A percentile compares a stretch with the other conserved stretches of the same genome.
phyloP scores from a whole-genome alignment of 148 eudicot species.

The Cornus controversa region DNA sequence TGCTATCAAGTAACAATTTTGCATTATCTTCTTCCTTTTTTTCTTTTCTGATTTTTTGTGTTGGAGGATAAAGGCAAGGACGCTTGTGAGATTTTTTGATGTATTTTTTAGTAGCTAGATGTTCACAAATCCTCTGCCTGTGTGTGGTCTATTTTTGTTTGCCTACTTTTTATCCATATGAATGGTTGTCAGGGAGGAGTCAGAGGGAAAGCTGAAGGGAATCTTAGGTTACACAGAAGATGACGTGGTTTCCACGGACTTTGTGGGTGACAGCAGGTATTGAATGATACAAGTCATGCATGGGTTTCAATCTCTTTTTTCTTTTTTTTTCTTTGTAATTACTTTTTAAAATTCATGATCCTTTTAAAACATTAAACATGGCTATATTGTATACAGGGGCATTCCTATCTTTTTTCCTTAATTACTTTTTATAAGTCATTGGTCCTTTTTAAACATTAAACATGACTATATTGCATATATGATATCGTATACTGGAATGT shows the following conservation, averaged over 20 bases:
- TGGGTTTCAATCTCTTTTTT: background rate
- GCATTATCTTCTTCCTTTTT: background rate
- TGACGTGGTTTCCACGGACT: constrained; percentile 72
- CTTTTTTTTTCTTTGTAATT: no score
- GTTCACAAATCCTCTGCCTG: background rate
- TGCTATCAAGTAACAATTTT: constrained; percentile 56
- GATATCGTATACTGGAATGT: no score
- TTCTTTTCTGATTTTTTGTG: no score
- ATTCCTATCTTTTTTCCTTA: no score
- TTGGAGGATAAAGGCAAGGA: no score
- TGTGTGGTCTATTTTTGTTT: background rate
- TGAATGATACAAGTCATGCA: background rate
- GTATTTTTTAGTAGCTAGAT: background rate
- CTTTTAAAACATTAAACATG: no score
- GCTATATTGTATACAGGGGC: no score
- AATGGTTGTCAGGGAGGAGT: constrained; percentile 46
- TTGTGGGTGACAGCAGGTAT: constrained; percentile 70
- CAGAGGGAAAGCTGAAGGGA: constrained; percentile 75
- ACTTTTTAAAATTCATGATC: no score
- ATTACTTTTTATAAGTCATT: no score
- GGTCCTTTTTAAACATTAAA: no score
- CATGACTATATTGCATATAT: no score
- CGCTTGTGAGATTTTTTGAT: background rate
- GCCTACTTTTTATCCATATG: background rate
- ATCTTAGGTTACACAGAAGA: constrained; percentile 74